Conservation (phyloP, 257 asterid species). For the Nicotiana sylvestris region DNA sequence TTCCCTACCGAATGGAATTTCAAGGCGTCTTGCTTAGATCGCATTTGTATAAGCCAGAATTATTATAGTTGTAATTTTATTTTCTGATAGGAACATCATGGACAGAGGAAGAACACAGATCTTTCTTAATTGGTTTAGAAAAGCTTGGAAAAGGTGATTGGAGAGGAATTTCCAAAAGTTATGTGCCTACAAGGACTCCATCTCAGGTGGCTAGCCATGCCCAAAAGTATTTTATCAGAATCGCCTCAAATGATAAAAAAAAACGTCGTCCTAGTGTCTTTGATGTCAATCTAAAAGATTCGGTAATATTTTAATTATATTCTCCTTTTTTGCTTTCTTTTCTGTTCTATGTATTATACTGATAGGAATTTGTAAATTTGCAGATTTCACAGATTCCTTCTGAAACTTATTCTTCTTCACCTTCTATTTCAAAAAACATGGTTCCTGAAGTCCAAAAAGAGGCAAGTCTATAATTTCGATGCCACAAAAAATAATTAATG, state of each 20-base stretch:
- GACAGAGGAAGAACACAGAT: slow-evolving; percentile 51
- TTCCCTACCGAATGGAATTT: no score
- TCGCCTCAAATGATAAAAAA: slow-evolving; percentile 21
- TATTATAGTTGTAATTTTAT: background rate
- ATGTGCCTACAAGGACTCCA: slow-evolving; percentile 46
- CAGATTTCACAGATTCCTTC: background rate
- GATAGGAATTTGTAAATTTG: background rate
- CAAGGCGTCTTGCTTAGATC: no score
- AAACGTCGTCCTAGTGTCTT: slow-evolving; percentile 50
- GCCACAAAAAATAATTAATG: background rate
- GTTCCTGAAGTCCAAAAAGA: background rate
- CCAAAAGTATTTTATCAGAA: slow-evolving; percentile 54
- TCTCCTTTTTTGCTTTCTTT: background rate
- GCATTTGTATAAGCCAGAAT: no score
- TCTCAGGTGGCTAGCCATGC: slow-evolving; percentile 76
- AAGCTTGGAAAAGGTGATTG: slow-evolving; percentile 60
- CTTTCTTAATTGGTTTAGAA: slow-evolving; percentile 45
- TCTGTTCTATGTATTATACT: background rate
- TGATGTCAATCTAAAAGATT: slow-evolving; percentile 30
- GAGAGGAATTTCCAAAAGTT: slow-evolving; percentile 53
- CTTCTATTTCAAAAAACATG: background rate
- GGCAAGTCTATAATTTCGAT: background rate
- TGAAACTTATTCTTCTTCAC: background rate
- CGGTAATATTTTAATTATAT: slow-evolving; percentile 6
- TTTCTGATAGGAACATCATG: slow-evolving; percentile 43